Evolutionary conservation across 1,139 yeast genomes (phyloP).

Genomic region (Candida anutae): DNA sequence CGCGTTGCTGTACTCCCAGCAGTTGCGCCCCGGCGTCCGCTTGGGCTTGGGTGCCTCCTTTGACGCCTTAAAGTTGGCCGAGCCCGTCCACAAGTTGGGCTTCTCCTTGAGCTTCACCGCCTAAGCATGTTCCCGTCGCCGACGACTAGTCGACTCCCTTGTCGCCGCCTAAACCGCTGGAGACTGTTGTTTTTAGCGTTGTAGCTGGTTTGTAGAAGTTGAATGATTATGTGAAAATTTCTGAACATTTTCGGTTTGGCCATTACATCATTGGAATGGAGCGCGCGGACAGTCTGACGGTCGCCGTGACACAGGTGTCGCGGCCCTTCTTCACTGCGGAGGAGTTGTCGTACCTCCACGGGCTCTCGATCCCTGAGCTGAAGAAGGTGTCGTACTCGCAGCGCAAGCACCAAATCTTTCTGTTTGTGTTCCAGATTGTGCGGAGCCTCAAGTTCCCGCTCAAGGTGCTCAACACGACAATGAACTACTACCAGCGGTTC

Average conservation of each 20-base stretch:
- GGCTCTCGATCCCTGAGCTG: conserved; percentile 44
- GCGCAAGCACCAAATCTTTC: conserved; percentile 47
- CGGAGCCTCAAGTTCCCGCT: conserved; percentile 55
- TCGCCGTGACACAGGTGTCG: conserved; percentile 36
- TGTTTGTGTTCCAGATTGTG: conserved; percentile 46
- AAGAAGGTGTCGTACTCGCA: conserved; percentile 40
- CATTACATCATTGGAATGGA: too few relatives aligned
- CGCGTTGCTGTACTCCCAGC: conserved; percentile 90
- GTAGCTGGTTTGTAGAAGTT: too few relatives aligned
- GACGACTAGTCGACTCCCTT: too few relatives aligned
- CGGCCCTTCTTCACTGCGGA: conserved; percentile 56
- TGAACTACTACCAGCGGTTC: conserved; percentile 66
- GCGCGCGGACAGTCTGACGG: conserved; percentile 1
- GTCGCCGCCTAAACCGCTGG: too few relatives aligned
- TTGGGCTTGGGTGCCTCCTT: conserved; percentile 96
- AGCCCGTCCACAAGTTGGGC: conserved; percentile 98
- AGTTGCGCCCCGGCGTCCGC: conserved; percentile 93
- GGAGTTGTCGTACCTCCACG: conserved; percentile 49
- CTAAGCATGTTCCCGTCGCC: too few relatives aligned
- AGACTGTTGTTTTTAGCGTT: too few relatives aligned
- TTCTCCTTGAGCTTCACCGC: conserved; percentile 89
- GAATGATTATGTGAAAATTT: too few relatives aligned
- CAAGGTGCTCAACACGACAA: conserved; percentile 56
- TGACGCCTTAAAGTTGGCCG: conserved; percentile 92
- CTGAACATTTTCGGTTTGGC: too few relatives aligned